Evolutionary conservation across 352 stramenopile genomes (phyloP).

Genomic region (Globisporangium camurandrum): DNA sequence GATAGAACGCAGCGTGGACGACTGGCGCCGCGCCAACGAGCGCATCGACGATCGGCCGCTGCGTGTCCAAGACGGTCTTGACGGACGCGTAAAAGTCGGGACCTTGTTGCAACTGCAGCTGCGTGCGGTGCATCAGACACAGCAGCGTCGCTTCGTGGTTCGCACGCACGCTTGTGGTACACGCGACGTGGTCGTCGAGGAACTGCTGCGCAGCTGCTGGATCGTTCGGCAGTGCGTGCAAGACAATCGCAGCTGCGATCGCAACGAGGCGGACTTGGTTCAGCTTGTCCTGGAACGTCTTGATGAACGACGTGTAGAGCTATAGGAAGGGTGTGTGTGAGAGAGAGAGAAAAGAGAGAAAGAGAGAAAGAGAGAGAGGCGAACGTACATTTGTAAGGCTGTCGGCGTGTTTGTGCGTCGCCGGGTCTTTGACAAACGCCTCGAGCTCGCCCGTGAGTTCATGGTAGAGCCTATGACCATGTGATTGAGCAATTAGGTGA

Average conservation of each 20-base stretch:
- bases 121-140: constrained; percentile 70
- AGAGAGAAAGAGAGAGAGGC: neutral
- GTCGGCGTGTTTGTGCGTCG: constrained; percentile 44
- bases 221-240: constrained; percentile 69
- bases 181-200: constrained; percentile 48
- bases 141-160: constrained; percentile 60
- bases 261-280: constrained; percentile 92
- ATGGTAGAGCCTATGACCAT: constrained; percentile 93
- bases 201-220: constrained; percentile 62
- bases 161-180: constrained; percentile 57
- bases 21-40: constrained; percentile 84
- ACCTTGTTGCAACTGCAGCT: constrained; percentile 62
- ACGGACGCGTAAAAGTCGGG: constrained; percentile 45
- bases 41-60: constrained; percentile 69
- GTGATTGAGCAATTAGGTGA: constrained; percentile 1
- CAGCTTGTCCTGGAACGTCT: constrained; percentile 92
- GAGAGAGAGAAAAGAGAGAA: neutral
- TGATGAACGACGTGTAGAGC: constrained; percentile 94
- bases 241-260: constrained; percentile 90
- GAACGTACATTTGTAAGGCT: constrained; percentile 37
- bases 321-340: constrained; percentile 10
- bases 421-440: constrained; percentile 85
- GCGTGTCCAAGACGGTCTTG: constrained; percentile 62
- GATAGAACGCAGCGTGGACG: constrained; percentile 92
- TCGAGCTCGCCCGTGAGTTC: constrained; percentile 93